Conservation (phyloP, 2,329 filamentous ascomycete genomes). For the Fusarium mangiferae region DNA sequence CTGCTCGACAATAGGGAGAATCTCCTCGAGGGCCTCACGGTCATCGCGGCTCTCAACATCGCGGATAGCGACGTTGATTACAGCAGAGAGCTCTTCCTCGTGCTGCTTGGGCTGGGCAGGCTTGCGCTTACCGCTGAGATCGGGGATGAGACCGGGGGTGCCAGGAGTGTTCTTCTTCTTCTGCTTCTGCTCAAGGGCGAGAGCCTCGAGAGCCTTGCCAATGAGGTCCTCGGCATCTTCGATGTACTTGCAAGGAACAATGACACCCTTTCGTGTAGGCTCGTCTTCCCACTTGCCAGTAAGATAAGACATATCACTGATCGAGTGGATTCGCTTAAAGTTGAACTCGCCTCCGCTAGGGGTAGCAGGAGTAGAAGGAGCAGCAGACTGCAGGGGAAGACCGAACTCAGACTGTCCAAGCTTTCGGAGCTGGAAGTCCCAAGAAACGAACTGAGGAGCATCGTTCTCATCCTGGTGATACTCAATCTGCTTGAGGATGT, state of each 20-base stretch:
- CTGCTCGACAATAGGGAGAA: slow-evolving; percentile 79
- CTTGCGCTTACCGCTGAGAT: slow-evolving; percentile 78
- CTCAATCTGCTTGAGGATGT: slow-evolving; percentile 87
- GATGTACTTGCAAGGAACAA: slow-evolving; percentile 91
- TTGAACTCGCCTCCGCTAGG: slow-evolving; percentile 67
- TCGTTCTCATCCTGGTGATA: slow-evolving; percentile 84
- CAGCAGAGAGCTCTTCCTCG: slow-evolving; percentile 83
- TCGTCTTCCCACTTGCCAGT: slow-evolving; percentile 78
- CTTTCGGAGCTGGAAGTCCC: slow-evolving; percentile 96
- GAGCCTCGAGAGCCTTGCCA: slow-evolving; percentile 82
- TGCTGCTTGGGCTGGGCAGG: slow-evolving; percentile 48
- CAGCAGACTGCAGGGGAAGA: slow-evolving; percentile 79
- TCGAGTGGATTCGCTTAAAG: slow-evolving; percentile 89
- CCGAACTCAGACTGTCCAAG: slow-evolving; percentile 92
- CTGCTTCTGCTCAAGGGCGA: slow-evolving; percentile 70
- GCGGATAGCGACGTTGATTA: slow-evolving; percentile 90
- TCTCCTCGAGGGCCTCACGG: slow-evolving; percentile 79
- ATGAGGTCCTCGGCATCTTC: slow-evolving; percentile 94
- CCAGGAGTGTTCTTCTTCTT: slow-evolving; percentile 64
- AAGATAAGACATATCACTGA: slow-evolving; percentile 96
- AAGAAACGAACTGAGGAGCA: slow-evolving; percentile 80
- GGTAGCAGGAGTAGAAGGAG: slow-evolving; percentile 85
- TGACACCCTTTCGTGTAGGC: slow-evolving; percentile 89
- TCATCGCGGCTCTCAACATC: slow-evolving; percentile 89
- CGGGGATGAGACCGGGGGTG: slow-evolving; percentile 71